Base-by-base conservation (phyloP, 352 stramenopile genomes). In the Phytophthora crassamura region DNA sequence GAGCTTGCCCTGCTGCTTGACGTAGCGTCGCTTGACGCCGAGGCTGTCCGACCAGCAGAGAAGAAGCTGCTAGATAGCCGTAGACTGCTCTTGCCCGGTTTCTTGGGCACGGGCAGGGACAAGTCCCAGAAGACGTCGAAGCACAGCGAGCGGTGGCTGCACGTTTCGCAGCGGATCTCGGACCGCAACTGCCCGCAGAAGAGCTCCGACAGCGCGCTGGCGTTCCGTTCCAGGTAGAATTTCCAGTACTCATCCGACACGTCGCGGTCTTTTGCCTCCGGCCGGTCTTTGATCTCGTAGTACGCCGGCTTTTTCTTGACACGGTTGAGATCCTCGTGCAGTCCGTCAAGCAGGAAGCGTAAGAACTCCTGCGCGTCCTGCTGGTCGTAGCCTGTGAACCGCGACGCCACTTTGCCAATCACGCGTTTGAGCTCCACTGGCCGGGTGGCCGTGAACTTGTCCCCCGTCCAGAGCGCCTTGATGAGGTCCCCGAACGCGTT, bases 311-410 rank as follows among this genome's bases (percentile, higher is more conserved):
- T 90, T 40, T 84, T 88, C 42, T 72, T 74, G 39, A 94, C 78
- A 1, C 74, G 75, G 53, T 94, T 95, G 14, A 97, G 69, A 53
- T 97, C 90, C 67, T 94, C 90, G 54, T 97, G 90, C 25, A 97
- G 67, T 15, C 77, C 84, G 39, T 97, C 89, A 1, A 97, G 72
- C 11, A 97, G 64, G 30, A 91, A 93, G 11, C 91, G 90, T n/a
- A 97, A 66, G 51, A 97, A 97, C 55, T 97, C 90, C 52, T 97
- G 89, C 1, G 91, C 88, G 49, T 97, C 91, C 54, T 97, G 89
- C 61, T 97, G 90, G 39, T 95, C 84, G 69, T 97, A 97, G 6
- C 84, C 83, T 0, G 69, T 80, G 46, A 94, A 96, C n/a, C 82
- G 70, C 5, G 75, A 80, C 7, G 86, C 78, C 11, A 89, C 75